phyloP scores from a whole-genome alignment of 129 eudicot species.

The Pulicaria dysenterica region DNA sequence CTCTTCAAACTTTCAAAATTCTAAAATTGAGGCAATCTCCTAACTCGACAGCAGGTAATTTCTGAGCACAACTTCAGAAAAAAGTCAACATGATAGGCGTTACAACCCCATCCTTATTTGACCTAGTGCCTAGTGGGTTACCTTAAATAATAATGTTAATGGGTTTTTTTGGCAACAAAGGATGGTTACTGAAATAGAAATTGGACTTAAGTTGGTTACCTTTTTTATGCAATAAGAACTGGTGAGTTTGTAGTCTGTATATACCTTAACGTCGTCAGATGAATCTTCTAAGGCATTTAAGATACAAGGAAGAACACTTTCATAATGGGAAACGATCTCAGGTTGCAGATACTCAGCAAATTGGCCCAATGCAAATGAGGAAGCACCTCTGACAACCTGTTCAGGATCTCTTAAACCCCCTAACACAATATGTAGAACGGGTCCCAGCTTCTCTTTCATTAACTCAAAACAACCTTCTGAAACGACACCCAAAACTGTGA shows the following conservation, averaged over 20 bases:
- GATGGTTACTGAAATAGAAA: background rate
- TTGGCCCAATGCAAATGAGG: constrained; percentile 93
- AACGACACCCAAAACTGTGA: constrained; percentile 80
- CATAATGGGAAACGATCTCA: constrained; percentile 84
- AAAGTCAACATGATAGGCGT: background rate
- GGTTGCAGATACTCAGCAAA: constrained; percentile 98
- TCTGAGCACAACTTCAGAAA: background rate
- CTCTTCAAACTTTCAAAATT: background rate
- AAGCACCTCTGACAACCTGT: constrained; percentile 97
- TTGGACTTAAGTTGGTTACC: background rate
- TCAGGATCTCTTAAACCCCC: constrained; percentile 95
- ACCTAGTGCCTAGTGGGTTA: background rate
- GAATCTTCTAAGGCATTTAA: constrained; percentile 81
- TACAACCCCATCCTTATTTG: background rate
- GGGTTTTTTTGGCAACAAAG: background rate
- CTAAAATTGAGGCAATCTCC: background rate
- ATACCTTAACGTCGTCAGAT: constrained; percentile 95
- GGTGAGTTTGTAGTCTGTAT: background rate
- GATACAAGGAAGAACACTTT: constrained; percentile 89
- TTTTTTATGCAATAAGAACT: background rate
- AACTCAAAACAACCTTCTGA: constrained; percentile 91
- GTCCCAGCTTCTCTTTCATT: constrained; percentile 79
- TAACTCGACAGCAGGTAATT: background rate
- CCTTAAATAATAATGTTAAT: background rate
- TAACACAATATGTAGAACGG: constrained; percentile 77